Conservation (phyloP, 495 filamentous ascomycete species). For the Barbatosphaeria neglecta region DNA sequence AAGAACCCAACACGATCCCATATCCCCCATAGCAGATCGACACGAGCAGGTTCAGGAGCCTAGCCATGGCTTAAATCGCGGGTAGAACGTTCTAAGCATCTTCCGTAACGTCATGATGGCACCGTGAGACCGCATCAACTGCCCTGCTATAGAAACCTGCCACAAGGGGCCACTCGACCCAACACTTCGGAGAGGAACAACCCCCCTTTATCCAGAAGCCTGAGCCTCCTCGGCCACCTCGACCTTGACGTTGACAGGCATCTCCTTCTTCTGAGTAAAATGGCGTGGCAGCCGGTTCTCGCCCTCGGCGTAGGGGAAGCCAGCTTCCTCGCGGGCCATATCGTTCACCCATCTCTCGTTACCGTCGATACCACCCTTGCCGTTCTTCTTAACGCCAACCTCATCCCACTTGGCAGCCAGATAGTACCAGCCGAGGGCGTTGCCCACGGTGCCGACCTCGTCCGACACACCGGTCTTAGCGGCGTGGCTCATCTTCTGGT, state of each 20-base stretch:
- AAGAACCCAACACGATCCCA: too few relatives aligned
- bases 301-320: conserved; percentile 41
- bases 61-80: too few relatives aligned
- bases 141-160: too few relatives aligned
- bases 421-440: conserved; percentile 68
- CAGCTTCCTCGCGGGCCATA: conserved; percentile 59
- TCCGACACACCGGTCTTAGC: conserved; percentile 60
- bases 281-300: conserved; percentile 49
- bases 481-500: conserved; percentile 55
- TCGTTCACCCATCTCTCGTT: conserved; percentile 63
- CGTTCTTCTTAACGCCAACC: conserved; percentile 23
- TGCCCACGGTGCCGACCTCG: conserved; percentile 76
- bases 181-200: too few relatives aligned
- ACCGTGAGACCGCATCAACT: too few relatives aligned
- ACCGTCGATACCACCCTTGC: conserved; percentile 26
- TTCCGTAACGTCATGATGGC: too few relatives aligned
- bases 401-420: conserved; percentile 51
- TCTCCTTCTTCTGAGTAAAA: conserved; percentile 24
- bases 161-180: too few relatives aligned
- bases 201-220: too few relatives aligned
- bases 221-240: background rate
- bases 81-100: too few relatives aligned
- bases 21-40: too few relatives aligned
- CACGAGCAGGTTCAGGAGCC: too few relatives aligned
- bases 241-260: background rate